Base-by-base conservation (phyloP, 108 stramenopile genomes). In the Craspedostauros australis region DNA sequence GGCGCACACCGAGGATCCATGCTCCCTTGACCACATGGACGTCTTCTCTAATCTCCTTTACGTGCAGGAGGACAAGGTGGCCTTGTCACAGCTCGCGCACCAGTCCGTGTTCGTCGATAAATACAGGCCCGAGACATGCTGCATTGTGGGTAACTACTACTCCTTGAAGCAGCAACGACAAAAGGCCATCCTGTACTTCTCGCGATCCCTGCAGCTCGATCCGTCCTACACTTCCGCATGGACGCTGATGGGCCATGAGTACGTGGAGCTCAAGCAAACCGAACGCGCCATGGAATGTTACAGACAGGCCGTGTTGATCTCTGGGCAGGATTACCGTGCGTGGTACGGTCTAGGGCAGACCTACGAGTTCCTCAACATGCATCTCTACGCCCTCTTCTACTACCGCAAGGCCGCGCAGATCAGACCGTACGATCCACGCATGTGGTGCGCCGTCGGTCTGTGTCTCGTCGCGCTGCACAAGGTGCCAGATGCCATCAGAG, bases 291-390 rank as follows among this genome's bases (percentile, higher is more conserved):
- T 97, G 56, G 96, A 97, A 62, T 77, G 91, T n/a, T 99, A 99
- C 60, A 93, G 98, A n/a, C 70, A 91, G 34, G 98, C 96, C 29
- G 95, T 96, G 7, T 88, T 92, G 56, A 84, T 96, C 32, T 80
- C 79, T 63, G 89, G 92, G 9, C 54, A 79, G 22, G 98, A 99
- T 61, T 99, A 94, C 50, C 77, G 96, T 18, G 96, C 97, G 1
- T 99, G 96, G 96, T 97, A 99, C 60, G 98, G 98, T n/a, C 77
- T 99, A 26, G 98, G 96, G 0, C 98, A 99, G 67, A 87, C 93
- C 4, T 97, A 99, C 60, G 98, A 99, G 75, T 84, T 96, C 25
- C 72, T 98, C 54, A 92, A 93, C 60, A 95, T 96, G 94, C 70
- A 77, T 40, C 70, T 94, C 46, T 96, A 95, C 62, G 93, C 96